phyloP scores from a whole-genome alignment of 1,284 basidiomycete genomes.

The Ustilago nuda region DNA sequence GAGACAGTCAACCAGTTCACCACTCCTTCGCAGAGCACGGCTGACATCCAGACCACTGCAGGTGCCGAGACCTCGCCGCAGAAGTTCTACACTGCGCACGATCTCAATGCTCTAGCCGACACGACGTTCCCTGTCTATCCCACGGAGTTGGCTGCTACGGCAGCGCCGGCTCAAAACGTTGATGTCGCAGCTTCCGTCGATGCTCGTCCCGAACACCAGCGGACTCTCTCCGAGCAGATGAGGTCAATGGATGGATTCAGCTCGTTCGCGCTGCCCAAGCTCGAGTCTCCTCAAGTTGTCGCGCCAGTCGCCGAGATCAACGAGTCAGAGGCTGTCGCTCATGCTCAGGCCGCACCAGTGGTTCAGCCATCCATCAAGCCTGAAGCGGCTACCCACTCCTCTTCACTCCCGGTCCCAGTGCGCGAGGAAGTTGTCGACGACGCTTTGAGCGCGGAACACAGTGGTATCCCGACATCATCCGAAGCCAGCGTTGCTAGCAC shows the following conservation, averaged over 20 bases:
- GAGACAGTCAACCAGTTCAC: conserved; percentile 29
- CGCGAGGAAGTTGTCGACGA: conserved; percentile 5
- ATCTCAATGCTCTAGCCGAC: conserved; percentile 39
- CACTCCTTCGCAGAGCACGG: conserved; percentile 47
- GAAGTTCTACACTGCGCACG: conserved; percentile 47
- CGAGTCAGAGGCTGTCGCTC: neutral
- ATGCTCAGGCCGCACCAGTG: neutral
- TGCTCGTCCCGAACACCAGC: conserved; percentile 25
- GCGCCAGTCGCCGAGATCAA: conserved; percentile 3
- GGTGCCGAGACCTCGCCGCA: conserved; percentile 27
- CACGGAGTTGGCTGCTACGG: neutral
- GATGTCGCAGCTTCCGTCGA: conserved; percentile 1
- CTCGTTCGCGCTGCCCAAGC: conserved; percentile 27
- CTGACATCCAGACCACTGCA: conserved; percentile 25
- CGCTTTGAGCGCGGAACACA: conserved; percentile 7
- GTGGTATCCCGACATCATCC: conserved; percentile 26
- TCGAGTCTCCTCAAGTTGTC: conserved; percentile 15
- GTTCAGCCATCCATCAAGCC: neutral
- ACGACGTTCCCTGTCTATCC: conserved; percentile 34
- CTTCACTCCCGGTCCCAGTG: neutral
- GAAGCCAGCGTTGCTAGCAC: conserved; percentile 56
- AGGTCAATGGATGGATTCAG: conserved; percentile 25
- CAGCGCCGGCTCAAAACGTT: conserved; percentile 1
- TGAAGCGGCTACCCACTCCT: neutral
- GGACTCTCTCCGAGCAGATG: conserved; percentile 30